phyloP scores from a whole-genome alignment of 768 basidiomycete species.

The Mycena indigotica region DNA sequence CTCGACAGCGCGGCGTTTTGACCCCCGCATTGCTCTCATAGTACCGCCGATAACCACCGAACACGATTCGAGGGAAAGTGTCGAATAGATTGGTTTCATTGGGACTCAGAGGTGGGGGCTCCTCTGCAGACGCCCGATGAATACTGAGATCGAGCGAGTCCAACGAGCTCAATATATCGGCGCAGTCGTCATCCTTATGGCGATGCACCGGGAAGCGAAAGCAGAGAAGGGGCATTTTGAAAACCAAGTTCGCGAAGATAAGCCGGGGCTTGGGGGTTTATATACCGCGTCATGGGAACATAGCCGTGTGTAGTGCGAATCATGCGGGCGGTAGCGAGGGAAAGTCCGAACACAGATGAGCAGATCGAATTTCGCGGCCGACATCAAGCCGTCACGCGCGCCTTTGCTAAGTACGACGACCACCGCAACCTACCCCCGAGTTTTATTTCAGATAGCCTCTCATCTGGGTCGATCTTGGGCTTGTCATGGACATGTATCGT shows the following conservation, averaged over 20 bases:
- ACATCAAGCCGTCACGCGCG: too few relatives aligned
- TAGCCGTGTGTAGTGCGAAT: background rate
- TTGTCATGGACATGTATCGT: too few relatives aligned
- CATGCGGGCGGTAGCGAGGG: conserved; percentile 1
- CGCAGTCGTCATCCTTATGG: background rate
- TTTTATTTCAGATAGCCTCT: too few relatives aligned
- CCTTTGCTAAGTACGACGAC: too few relatives aligned
- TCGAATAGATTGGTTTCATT: conserved; percentile 15
- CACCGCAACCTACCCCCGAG: too few relatives aligned
- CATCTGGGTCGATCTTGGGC: too few relatives aligned
- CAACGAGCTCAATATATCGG: background rate
- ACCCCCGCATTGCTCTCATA: conserved; percentile 3
- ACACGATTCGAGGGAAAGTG: conserved; percentile 19
- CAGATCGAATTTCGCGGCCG: too few relatives aligned
- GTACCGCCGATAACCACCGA: conserved; percentile 18
- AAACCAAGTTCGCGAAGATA: background rate
- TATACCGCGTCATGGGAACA: background rate
- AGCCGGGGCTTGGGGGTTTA: background rate
- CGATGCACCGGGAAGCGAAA: background rate
- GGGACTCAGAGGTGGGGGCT: conserved; percentile 10
- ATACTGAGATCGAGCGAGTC: background rate
- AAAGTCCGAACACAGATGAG: background rate
- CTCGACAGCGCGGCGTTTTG: background rate
- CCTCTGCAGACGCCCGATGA: background rate
- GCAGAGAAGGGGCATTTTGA: background rate